phyloP scores from a whole-genome alignment of 768 basidiomycete genomes.

The Lentinula sp. region DNA sequence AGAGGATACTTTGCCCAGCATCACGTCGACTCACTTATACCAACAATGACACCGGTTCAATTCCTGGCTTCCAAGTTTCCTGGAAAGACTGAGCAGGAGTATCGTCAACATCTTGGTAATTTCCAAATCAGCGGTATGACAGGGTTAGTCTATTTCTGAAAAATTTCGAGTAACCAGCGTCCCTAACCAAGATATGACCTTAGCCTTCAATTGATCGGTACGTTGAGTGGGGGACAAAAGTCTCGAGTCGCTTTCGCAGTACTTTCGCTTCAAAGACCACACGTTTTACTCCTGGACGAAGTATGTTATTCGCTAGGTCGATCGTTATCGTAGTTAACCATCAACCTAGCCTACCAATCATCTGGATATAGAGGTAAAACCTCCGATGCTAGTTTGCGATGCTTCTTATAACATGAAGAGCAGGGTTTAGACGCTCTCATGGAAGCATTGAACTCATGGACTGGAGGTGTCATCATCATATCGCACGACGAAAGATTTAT shows the following conservation, averaged over 20 bases:
- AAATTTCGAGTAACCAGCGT: not conserved
- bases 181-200: not conserved
- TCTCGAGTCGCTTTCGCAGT: conserved; percentile 91
- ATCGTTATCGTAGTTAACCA: not conserved
- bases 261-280: conserved; percentile 81
- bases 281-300: conserved; percentile 92
- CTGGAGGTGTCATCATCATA: conserved; percentile 88
- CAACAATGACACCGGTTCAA: conserved; percentile 85
- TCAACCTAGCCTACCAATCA: conserved; percentile 79
- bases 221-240: conserved; percentile 93
- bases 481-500: conserved; percentile 97
- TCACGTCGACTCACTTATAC: conserved; percentile 87
- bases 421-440: conserved; percentile 95
- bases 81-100: conserved; percentile 94
- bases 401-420: conserved; percentile 9
- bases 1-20: conserved; percentile 94
- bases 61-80: conserved; percentile 92
- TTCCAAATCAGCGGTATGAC: conserved; percentile 98
- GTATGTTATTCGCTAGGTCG: conserved; percentile 29
- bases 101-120: conserved; percentile 89
- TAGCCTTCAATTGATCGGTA: conserved; percentile 84
- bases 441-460: conserved; percentile 72
- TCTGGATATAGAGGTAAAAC: conserved; percentile 80
- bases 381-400: not conserved
- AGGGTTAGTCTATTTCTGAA: conserved; percentile 40